Base-by-base conservation (phyloP, 805 yeast species). In the Candida sonorensis region DNA sequence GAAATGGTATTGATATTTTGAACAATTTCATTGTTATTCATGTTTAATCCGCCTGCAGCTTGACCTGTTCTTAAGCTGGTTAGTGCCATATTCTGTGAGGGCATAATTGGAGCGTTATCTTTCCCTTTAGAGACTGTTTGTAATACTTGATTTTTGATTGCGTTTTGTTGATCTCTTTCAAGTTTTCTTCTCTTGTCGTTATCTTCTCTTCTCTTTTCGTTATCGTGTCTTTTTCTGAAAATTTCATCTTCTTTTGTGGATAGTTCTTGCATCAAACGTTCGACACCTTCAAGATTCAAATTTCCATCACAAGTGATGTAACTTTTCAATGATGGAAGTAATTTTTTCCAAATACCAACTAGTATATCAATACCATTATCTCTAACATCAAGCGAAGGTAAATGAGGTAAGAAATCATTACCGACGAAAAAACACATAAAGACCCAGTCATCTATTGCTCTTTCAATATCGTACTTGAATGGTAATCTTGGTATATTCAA, bases 391-490 rank as follows among this genome's bases (percentile, higher is more conserved):
- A 92, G 69, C 19, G 94, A 78, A 4, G 99, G 97, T 45, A 92
- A 64, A 60, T 90, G 97, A 1, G 99, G 99, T 49, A 92, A 64
- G 69, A 92, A 92, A 75, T 92, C 99, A 54, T 92, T 92, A 59
- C 99, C 99, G 42, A 90, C 94, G 53, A 92, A 92, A 65, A 92
- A 92, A 70, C 97, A 90, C 88, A 92, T 81, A 46, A 92, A 92
- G 11, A 92, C 86, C 98, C 98, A 92, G 60, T 92, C 99, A 54
- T 92, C 99, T 40, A 92, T 80, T 2, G 97, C 97, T 37, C 98
- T 69, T 61, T 92, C 99, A 33, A 88, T 57, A 53, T 92, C 97
- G 59, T 81, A 87, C 14, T 75, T 70, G 50, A 83, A 80, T 2
- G 85, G 72, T 13, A 81, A 51, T 24, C 78, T 68, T 4, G 87